Evolutionary conservation across 192 early-diverging fungal species (phyloP), one percentile per base, ranked within the genome.

Genomic region (Nowakowskiella sp.): DNA sequence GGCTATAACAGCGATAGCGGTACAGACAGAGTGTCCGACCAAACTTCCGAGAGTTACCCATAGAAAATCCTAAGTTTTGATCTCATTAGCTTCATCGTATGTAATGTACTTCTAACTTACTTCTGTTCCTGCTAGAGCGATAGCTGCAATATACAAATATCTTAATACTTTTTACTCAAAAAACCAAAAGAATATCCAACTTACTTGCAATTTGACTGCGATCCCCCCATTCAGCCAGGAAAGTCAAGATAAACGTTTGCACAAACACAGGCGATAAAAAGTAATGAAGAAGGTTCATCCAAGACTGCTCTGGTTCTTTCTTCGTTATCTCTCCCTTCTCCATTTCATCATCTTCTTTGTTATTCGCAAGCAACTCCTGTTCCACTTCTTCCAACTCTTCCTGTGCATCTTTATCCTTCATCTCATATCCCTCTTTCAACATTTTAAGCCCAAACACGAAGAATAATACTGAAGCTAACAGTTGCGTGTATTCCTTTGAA

Each of bases 211-310:
- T 88, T 70, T 99, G 94, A 51, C 89, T 92, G 23, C 92, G 80
- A 66, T 97, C 92, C 9, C 92, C 93, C 92, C 93, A 99, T 62
- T 99, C 96, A 33, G 89, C 96, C 53, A 99, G 53, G 57, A 99
- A 99, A 31, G 92, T 96, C 58, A 99, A 62, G 28, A 92, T 80
- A 76, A 97, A 97, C 0, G 88, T 90, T 71, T 99, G 87, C 22
- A 97, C 81, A 79, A 92, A 97, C 25, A 91, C 70, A 0, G 96
- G 93, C 22, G 92, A 92, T 49, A 94, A 78, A 29, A 94, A 60
- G 30, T 83, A 69, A 10, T 87, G 81, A 59, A 82, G 62, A 50
- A 92, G 63, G 57, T 89, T 89, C 51, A 76, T 6, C 60, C 22
- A 31, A 22, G 44, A 23, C 33, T 42, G 16, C 61, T 21, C 42